Conservation (phyloP, 2,329 filamentous ascomycete species). For the Trichophyton schoenleinii region DNA sequence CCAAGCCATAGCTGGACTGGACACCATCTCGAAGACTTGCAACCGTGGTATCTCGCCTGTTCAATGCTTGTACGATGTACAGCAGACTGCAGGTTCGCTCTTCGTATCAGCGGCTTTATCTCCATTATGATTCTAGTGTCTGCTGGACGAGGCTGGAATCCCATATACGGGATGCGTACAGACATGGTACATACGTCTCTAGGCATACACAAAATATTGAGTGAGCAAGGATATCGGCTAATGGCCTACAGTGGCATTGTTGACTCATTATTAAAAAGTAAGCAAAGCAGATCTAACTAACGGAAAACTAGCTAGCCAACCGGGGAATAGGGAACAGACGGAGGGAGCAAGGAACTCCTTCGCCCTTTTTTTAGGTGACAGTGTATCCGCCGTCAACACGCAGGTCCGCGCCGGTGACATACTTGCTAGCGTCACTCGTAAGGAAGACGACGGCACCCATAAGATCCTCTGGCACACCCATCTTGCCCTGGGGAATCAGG, state of each 20-base stretch:
- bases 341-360: neutral
- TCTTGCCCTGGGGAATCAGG: conserved; percentile 82
- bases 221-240: neutral
- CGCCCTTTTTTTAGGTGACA: conserved; percentile 45
- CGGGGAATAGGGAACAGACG: neutral
- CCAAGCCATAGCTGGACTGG: neutral
- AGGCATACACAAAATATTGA: neutral
- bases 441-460: conserved; percentile 88
- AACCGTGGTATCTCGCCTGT: neutral
- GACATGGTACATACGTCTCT: neutral
- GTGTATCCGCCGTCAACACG: conserved; percentile 83
- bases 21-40: neutral
- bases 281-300: neutral
- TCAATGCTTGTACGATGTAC: neutral
- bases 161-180: neutral
- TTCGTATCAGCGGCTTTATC: conserved; percentile 2
- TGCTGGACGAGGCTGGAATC: neutral
- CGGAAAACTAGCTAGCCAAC: neutral
- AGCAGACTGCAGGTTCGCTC: neutral
- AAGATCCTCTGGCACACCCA: conserved; percentile 81
- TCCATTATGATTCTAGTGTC: conserved; percentile 4
- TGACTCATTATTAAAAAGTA: neutral
- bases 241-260: neutral
- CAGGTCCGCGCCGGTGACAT: conserved; percentile 64
- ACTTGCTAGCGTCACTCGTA: conserved; percentile 63